Evolutionary conservation across 2,329 filamentous ascomycete species (phyloP).

Genomic region (Rhytidhysteron rufulum): DNA sequence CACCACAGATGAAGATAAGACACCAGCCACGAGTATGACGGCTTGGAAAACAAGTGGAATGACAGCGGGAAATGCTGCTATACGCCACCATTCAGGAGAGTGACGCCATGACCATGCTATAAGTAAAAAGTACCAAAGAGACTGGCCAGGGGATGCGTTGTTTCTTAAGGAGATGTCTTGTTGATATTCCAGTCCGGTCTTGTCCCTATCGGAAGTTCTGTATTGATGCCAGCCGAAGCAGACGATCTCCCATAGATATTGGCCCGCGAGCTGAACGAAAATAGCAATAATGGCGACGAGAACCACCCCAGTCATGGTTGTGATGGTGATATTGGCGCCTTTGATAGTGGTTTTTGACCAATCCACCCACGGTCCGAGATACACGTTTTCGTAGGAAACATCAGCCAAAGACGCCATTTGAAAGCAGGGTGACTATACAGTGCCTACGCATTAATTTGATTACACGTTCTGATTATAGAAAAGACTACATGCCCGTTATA

Average conservation of each 20-base stretch:
- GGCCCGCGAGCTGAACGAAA: constrained; percentile 15
- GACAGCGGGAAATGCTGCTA: constrained; percentile 2
- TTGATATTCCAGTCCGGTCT: constrained; percentile 5
- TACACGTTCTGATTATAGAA: no score
- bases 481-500: no score
- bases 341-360: constrained; percentile 16
- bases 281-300: constrained; percentile 24
- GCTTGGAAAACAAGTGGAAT: constrained; percentile 4
- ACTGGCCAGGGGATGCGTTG: constrained; percentile 5
- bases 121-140: constrained; percentile 5
- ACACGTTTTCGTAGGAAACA: constrained; percentile 9
- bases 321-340: constrained; percentile 24
- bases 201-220: not conserved
- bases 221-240: constrained; percentile 9
- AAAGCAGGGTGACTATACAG: no score
- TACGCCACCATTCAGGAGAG: constrained; percentile 2
- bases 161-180: constrained; percentile 8
- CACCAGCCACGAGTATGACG: constrained; percentile 6
- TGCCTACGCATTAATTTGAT: no score
- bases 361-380: constrained; percentile 22
- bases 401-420: constrained; percentile 7
- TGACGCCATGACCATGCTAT: constrained; percentile 9
- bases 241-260: constrained; percentile 9
- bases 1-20: constrained; percentile 7
- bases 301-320: constrained; percentile 15